phyloP scores from a whole-genome alignment of 192 early-diverging fungal genomes.

The Backusella australiensis region DNA sequence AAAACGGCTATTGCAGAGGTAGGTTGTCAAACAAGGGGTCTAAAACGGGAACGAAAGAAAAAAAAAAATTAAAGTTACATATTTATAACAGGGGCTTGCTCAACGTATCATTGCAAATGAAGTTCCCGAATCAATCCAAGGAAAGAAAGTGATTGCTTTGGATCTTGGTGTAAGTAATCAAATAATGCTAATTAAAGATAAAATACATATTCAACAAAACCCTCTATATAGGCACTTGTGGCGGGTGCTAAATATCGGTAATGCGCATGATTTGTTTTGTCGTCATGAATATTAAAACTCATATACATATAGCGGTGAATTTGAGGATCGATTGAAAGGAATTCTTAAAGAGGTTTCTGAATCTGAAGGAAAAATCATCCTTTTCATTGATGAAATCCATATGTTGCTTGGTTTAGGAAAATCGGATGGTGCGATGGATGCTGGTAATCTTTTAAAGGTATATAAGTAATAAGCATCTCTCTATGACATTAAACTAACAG shows the following conservation, averaged over 20 bases:
- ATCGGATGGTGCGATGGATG: constrained; percentile 76
- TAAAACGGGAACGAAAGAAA: not conserved
- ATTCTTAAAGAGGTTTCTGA: constrained; percentile 70
- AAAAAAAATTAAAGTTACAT: not conserved
- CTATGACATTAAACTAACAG: not conserved
- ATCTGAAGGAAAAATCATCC: constrained; percentile 68
- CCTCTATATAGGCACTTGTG: constrained; percentile 32
- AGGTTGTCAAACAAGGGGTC: not conserved
- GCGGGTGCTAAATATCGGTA: constrained; percentile 79
- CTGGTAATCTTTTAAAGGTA: constrained; percentile 72
- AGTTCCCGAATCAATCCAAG: constrained; percentile 76
- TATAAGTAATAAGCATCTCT: too few relatives aligned
- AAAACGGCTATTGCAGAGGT: constrained; percentile 80
- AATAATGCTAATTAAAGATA: not conserved
- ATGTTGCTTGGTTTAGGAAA: constrained; percentile 73
- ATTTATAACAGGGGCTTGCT: constrained; percentile 52
- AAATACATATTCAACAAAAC: not conserved
- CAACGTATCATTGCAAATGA: constrained; percentile 75
- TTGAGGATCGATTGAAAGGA: constrained; percentile 78
- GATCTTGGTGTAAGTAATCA: constrained; percentile 56
- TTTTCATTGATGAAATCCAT: constrained; percentile 84
- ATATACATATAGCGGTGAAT: constrained; percentile 60
- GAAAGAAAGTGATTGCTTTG: constrained; percentile 68
- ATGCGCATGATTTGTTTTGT: not conserved
- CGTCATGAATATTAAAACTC: not conserved